Base-by-base conservation (phyloP, 148 eudicot genomes). In the Selenicereus undatus region DNA sequence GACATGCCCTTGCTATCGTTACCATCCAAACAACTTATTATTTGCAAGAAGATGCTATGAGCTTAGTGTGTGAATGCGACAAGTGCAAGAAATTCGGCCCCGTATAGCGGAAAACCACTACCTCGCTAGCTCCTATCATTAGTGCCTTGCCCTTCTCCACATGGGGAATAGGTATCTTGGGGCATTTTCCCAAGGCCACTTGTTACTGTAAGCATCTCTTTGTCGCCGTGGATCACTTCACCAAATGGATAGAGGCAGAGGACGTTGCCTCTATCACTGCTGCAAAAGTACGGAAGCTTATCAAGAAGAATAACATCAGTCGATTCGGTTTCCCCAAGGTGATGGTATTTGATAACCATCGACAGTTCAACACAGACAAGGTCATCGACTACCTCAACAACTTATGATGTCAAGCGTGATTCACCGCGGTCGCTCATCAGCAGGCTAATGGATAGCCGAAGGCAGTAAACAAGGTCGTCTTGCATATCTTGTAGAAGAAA, bases 191-290 rank as follows among this genome's bases (percentile, higher is more conserved):
- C 0, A 45, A 17, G 17, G 82, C 43, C 4, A 3, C 60, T 0
- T 64, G 78, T 0, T 0, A 48, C 1, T 32, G 30, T 3, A 65
- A 60, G 51, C 74, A 58, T 17, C 32, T 80, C 0, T 8, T 80
- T 0, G 60, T 74, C 17, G 60, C 62, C 0, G 70, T 32, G 18
- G 78, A 81, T 27, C 64, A 81, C 22, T 81, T 74, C 45, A 81
- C 78, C 7, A 81, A 81, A 20, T 73, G 73, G 82, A 45, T 81
- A 7, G 82, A 73, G 27, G 78, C 73, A 1, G 58, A 73, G 21
- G 78, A 73, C 0, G 42, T 81, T 22, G 24, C 73, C 0, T 54
- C 8, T 3, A 74, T 74, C 13, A 74, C 48, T 7, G 73, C 14
- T 10, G 8, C 3, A 2, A 0, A 36, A 22, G 69, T 72, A 3